These are phyloP conservation scores for Aspergillus ostianus DNA, from an alignment of 495 filamentous ascomycete species.

Conservation along the genomic window DNA sequence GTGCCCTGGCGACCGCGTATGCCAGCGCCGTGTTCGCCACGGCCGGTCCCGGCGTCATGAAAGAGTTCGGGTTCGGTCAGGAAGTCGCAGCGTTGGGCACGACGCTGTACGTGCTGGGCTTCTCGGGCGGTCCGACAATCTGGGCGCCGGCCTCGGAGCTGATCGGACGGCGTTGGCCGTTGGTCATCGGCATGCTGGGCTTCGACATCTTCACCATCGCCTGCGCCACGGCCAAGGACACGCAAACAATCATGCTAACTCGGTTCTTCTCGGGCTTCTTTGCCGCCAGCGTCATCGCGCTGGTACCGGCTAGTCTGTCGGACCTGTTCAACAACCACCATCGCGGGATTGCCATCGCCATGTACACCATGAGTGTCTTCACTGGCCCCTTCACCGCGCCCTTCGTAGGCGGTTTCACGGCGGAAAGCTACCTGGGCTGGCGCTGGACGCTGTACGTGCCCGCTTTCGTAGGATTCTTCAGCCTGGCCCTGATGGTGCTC, in stretches of 20 bases:
- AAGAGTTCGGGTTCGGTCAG: conserved; percentile 43
- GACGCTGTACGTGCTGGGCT: conserved; percentile 52
- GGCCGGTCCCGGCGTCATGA: conserved; percentile 35
- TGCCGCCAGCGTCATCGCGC: conserved; percentile 45
- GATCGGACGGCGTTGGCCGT: conserved; percentile 54
- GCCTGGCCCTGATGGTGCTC: conserved; percentile 22
- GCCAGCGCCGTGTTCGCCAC: conserved; percentile 51
- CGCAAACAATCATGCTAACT: conserved; percentile 51
- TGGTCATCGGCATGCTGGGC: conserved; percentile 47
- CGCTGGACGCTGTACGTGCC: conserved; percentile 47
- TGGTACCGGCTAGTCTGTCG: conserved; percentile 48
- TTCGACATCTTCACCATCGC: conserved; percentile 53
- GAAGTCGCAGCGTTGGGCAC: conserved; percentile 53
- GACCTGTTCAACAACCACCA: conserved; percentile 48
- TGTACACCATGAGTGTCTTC: conserved; percentile 49
- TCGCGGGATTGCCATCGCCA: conserved; percentile 43
- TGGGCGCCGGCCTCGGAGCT: conserved; percentile 74
- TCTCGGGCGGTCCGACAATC: conserved; percentile 49
- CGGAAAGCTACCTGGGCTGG: conserved; percentile 38
- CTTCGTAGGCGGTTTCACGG: conserved; percentile 43
- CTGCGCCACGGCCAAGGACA: conserved; percentile 53
- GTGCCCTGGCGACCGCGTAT: conserved; percentile 50
- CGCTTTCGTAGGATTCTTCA: conserved; percentile 32
- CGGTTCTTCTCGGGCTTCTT: conserved; percentile 50
- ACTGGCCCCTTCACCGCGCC: conserved; percentile 43